Base-by-base conservation (phyloP, 2,329 filamentous ascomycete genomes). In the Plectosphaerella sp. region DNA sequence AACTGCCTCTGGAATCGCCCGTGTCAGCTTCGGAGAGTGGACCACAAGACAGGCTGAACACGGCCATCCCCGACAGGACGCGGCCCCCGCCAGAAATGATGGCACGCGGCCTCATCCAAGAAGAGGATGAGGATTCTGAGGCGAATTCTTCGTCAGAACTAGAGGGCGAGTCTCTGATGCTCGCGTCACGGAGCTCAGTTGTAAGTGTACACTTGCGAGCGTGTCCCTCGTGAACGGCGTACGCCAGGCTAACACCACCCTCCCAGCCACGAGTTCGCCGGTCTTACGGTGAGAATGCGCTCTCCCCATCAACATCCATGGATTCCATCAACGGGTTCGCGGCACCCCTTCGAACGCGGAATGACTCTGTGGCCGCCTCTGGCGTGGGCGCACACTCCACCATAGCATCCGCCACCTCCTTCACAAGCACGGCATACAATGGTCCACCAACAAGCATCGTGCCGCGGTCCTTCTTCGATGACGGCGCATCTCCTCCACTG, bases 1-100 rank as follows among this genome's bases (percentile, higher is more conserved):
- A 99, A 67, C 75, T 99, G 55, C 94, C 94, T 2, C 78, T 99
- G 24, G 94, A 99, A 67, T 93, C 93, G 15, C 92, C 94, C 1
- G 85, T 84, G 1, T 90, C 88, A 7, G 71, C 83, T 16, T 87
- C 84, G 58, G 94, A 99, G 70, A 88, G 81, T 51, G 93, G 93
- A 1, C 94, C 94, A 3, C 82, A 88, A 59, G 91, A 97, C 69
- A 86, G 91, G 55, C 92, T 88, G 72, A 93, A 96, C 66, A 86
- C 95, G 56, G 87, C 83, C 64, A 86, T 97, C 51, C 93, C 93
- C 18, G 91, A 96, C 53, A 89, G 91, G 67, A 95, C 93, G 12
- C 83, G 92, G 53, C 91, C 91, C 6, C 94, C 94, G 2, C 84
- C 91, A 4, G 93, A 97, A 70, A 80, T 97, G 76, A 91, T 96